Evolutionary conservation across 2,329 filamentous ascomycete species (phyloP).

Genomic region (Neonectria sp.): DNA sequence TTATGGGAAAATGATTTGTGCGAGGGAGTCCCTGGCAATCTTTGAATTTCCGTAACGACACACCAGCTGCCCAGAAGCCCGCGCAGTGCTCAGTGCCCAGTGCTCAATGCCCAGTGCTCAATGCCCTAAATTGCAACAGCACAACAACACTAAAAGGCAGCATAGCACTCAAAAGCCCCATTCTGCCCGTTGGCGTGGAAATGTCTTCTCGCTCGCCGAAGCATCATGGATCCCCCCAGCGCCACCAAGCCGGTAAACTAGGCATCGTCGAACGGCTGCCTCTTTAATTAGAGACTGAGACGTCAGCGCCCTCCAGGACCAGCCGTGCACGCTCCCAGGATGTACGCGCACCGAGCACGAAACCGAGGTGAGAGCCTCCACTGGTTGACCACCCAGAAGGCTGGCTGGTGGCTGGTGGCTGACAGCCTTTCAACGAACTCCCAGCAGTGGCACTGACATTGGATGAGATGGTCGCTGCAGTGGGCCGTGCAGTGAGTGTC

Average conservation of each 20-base stretch:
- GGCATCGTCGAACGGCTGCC: conserved; percentile 18
- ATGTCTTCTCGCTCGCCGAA: conserved; percentile 5
- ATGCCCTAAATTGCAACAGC: not conserved
- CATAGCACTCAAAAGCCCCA: conserved; percentile 16
- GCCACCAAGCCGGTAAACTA: conserved; percentile 4
- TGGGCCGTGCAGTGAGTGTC: not conserved
- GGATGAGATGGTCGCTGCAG: too few species aligned
- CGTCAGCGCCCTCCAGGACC: conserved; percentile 17
- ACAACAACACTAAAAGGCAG: conserved; percentile 14
- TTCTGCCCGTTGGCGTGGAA: conserved; percentile 20
- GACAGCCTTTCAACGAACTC: not conserved
- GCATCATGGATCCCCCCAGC: conserved; percentile 5
- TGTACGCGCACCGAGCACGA: conserved; percentile 16
- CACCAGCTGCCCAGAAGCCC: not conserved
- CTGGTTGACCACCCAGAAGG: not conserved
- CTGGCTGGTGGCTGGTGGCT: not conserved
- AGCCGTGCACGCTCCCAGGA: not conserved
- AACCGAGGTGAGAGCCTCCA: conserved; percentile 4
- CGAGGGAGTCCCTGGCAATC: conserved; percentile 6
- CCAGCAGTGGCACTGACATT: too few species aligned
- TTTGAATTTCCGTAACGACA: conserved; percentile 18
- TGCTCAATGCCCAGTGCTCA: too few species aligned
- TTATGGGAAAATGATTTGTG: conserved; percentile 16
- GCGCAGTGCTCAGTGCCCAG: too few species aligned
- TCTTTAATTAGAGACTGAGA: conserved; percentile 22